These are phyloP conservation scores for Forsythia viridissima DNA, from an alignment of 257 asterid genomes.

Conservation along the genomic window DNA sequence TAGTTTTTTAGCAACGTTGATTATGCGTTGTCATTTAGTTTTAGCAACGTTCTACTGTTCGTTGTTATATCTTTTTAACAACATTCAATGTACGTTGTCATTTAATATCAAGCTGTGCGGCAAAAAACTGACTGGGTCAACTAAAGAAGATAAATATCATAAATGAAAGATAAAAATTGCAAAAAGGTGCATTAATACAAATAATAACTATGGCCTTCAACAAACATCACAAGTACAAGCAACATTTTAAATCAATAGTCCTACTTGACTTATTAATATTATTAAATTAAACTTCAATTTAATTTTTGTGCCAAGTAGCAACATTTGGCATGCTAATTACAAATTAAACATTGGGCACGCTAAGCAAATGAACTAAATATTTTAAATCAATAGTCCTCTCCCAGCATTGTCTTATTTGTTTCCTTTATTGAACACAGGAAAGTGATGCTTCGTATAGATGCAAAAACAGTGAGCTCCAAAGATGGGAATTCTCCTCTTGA, in stretches of 20 bases:
- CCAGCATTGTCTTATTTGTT: conserved; percentile 22
- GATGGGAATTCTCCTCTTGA: conserved; percentile 92
- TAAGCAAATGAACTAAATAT: background rate
- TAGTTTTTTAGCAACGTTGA: no score
- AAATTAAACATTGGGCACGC: background rate
- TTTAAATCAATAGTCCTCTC: conserved; percentile 7
- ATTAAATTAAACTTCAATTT: conserved; percentile 10
- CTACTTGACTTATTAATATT: background rate
- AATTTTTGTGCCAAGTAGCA: background rate
- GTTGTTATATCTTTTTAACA: no score
- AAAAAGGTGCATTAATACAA: no score
- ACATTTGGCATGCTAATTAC: background rate
- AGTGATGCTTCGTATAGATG: conserved; percentile 98
- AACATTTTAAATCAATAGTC: background rate
- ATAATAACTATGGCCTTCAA: no score
- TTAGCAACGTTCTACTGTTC: no score
- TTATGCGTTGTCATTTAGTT: no score
- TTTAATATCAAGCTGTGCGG: no score
- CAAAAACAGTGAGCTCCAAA: conserved; percentile 93
- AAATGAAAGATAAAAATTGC: no score
- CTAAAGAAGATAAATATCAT: no score
- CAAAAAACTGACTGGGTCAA: no score
- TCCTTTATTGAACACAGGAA: conserved; percentile 60
- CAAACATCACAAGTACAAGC: no score
- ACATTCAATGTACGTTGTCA: no score